phyloP scores from a whole-genome alignment of 2,329 filamentous ascomycete species.

The Talaromyces sp. region DNA sequence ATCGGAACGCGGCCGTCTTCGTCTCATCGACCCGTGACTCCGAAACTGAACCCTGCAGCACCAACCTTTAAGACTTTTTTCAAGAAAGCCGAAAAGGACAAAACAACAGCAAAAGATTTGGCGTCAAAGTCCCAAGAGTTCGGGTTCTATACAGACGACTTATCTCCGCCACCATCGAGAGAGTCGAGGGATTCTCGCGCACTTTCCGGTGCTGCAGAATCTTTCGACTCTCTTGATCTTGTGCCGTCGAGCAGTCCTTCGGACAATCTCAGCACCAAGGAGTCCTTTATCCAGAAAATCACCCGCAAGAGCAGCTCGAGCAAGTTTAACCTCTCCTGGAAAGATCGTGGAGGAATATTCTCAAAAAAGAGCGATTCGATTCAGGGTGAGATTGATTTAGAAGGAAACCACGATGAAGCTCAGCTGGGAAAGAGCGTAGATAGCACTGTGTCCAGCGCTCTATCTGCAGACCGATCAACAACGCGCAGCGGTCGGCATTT shows the following conservation, averaged over 20 bases:
- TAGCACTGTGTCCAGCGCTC: constrained; percentile 33
- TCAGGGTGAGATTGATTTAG: constrained; percentile 41
- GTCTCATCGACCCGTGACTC: constrained; percentile 49
- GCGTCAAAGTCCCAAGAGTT: constrained; percentile 17
- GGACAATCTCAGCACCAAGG: constrained; percentile 37
- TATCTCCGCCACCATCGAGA: constrained; percentile 40
- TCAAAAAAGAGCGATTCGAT: constrained; percentile 40
- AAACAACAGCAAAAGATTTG: constrained; percentile 12
- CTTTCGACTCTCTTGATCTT: constrained; percentile 43
- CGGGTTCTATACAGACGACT: constrained; percentile 29
- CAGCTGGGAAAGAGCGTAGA: constrained; percentile 40
- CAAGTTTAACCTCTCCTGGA: constrained; percentile 48
- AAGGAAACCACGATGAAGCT: constrained; percentile 28
- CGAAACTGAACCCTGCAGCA: constrained; percentile 76
- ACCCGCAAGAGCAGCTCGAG: constrained; percentile 46
- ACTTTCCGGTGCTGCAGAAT: constrained; percentile 41
- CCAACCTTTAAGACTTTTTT: constrained; percentile 78
- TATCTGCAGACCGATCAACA: constrained; percentile 38
- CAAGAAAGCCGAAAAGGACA: constrained; percentile 40
- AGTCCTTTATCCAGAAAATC: constrained; percentile 47
- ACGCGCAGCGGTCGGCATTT: constrained; percentile 39
- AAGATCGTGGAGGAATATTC: constrained; percentile 43
- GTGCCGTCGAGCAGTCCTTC: constrained; percentile 37
- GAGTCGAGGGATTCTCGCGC: constrained; percentile 40
- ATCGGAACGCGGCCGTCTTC: constrained; percentile 74